Base-by-base conservation (phyloP, 805 yeast genomes). In the Metschnikowia noctiluminum region DNA sequence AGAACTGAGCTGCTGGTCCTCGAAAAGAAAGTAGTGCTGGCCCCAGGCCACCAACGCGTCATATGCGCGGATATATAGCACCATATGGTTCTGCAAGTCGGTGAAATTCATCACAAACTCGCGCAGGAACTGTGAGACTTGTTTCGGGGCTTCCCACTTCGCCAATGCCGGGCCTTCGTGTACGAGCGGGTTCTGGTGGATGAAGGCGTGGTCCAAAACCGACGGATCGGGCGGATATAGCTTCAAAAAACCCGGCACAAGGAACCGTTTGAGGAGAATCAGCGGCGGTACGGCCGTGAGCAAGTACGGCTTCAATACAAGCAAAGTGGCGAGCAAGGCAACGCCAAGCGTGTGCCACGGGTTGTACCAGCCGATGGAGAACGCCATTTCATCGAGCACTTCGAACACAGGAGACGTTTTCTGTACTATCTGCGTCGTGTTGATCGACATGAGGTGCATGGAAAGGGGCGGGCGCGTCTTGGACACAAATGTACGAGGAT, bases 61-160 rank as follows among this genome's bases (percentile, higher is more conserved):
- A 75, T 83, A 89, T 0, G 73, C 66, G 11, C 69, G 63, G 9
- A 85, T 82, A 62, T 84, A 88, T 12, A 82, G 59, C 30, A 83
- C 61, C 88, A 87, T 84, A 59, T 82, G 85, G 62, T 89, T 89
- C 61, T 89, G 96, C 50, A 89, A 70, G 68, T 89, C 96, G 1
- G 95, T 87, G 58, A 87, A 70, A 62, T 89, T 89, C 48, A 89
- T 62, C 16, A 85, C 65, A 61, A 89, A 89, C 62, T 89, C 96
- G 47, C 87, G 73, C 31, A 91, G 83, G 43, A 87, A 73, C 63
- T 89, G 89, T 5, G 91, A 86, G 7, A 84, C 87, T 0, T 95
- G 94, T 51, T 79, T 80, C 2, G 89, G 87, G 2, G 76, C 59
- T 32, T 69, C 76, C 27, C 79, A 73, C 11, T 71, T 69, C 38